A percentile compares a stretch with the other conserved stretches of the same genome.
Evolutionary conservation across 768 basidiomycete species (phyloP).

Genomic region (Fibroporia radiculosa): DNA sequence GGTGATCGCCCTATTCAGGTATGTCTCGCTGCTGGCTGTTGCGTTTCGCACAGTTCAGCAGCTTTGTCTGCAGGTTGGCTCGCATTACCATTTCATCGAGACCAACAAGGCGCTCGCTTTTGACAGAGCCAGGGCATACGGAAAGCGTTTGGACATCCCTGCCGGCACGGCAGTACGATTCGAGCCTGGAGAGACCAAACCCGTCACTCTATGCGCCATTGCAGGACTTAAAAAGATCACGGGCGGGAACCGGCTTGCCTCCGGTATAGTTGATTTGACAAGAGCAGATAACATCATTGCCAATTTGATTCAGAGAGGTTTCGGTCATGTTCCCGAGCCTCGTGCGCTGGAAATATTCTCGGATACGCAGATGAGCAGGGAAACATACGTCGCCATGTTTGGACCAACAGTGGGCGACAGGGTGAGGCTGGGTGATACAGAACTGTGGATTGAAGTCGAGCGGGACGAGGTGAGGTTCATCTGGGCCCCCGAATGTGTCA

Average conservation of each 20-base stretch:
- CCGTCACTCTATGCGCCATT: conserved; percentile 75
- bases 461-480: conserved; percentile 51
- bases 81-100: conserved; percentile 93
- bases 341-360: conserved; percentile 41
- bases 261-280: conserved; percentile 40
- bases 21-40: conserved; percentile 12
- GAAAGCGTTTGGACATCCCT: conserved; percentile 84
- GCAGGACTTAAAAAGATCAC: conserved; percentile 63
- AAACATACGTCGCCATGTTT: conserved; percentile 87
- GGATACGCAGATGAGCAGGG: conserved; percentile 54
- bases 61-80: conserved; percentile 57
- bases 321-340: conserved; percentile 64
- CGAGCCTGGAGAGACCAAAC: conserved; percentile 86
- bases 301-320: conserved; percentile 49
- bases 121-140: conserved; percentile 75
- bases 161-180: conserved; percentile 95
- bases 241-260: conserved; percentile 74
- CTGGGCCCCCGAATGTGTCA: no score
- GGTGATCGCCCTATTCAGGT: conserved; percentile 94
- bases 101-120: conserved; percentile 77
- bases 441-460: conserved; percentile 90
- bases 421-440: conserved; percentile 82
- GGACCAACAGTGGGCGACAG: conserved; percentile 92
- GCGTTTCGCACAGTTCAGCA: conserved; percentile 7
- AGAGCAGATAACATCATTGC: conserved; percentile 41